Evolutionary conservation across 179 eudicot species (phyloP).

Genomic region (Pouteria campechiana): DNA sequence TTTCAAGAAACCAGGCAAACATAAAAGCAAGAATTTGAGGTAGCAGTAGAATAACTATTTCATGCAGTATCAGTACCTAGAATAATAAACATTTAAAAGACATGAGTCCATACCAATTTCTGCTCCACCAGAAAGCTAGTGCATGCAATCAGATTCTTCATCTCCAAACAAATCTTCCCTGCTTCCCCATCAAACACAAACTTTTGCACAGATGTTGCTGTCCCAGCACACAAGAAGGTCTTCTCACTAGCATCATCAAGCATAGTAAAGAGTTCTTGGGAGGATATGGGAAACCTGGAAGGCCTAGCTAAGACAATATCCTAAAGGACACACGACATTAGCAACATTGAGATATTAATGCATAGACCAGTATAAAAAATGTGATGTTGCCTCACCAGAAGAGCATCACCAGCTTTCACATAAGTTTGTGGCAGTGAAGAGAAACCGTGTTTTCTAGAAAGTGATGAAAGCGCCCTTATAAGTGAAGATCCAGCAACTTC

Average conservation of each 20-base stretch:
- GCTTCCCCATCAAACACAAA: constrained; percentile 84
- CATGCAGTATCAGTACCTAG: no score
- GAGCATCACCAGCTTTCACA: constrained; percentile 59
- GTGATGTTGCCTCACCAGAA: constrained; percentile 37
- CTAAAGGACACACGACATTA: constrained; percentile 23
- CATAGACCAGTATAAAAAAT: not conserved
- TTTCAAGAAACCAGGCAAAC: no score
- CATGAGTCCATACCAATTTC: constrained; percentile 52
- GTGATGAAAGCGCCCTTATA: constrained; percentile 36
- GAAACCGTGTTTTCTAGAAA: constrained; percentile 43
- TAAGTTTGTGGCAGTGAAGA: constrained; percentile 57
- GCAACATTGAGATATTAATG: not conserved
- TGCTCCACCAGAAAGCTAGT: constrained; percentile 86
- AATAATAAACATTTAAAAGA: no score
- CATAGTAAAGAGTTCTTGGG: constrained; percentile 59
- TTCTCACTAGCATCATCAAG: constrained; percentile 94
- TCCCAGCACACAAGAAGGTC: constrained; percentile 89
- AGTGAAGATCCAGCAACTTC: constrained; percentile 62
- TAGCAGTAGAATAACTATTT: no score
- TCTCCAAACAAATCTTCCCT: constrained; percentile 68
- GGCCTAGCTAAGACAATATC: constrained; percentile 68
- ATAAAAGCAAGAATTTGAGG: no score
- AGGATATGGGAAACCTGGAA: constrained; percentile 50
- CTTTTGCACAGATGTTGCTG: constrained; percentile 70
- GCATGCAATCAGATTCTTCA: constrained; percentile 77